These are phyloP conservation scores for Vitellaria paradoxa DNA, from an alignment of 179 eudicot genomes.

Conservation along the genomic window DNA sequence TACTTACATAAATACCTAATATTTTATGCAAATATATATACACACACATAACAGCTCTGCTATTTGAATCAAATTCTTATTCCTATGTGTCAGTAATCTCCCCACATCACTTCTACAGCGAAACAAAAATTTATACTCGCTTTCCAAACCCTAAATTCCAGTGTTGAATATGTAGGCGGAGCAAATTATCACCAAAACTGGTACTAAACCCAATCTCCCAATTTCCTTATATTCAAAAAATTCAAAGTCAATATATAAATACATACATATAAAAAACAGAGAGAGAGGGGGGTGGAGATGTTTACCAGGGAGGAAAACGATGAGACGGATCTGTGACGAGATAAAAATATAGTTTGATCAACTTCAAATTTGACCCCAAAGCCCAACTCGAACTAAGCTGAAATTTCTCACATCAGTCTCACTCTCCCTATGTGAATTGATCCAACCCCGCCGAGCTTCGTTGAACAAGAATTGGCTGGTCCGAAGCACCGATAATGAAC, in stretches of 20 bases:
- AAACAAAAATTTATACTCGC: not conserved
- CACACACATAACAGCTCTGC: not conserved
- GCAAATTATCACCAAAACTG: not conserved
- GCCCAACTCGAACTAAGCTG: not conserved
- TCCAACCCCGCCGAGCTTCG: not conserved
- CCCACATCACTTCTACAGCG: not conserved
- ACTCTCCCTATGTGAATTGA: not conserved
- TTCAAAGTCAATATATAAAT: not conserved
- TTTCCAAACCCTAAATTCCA: not conserved
- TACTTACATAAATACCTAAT: no score
- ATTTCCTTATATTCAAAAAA: not conserved
- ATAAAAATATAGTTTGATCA: not conserved
- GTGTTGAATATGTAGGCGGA: not conserved
- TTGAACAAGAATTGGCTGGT: not conserved
- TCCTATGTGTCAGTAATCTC: not conserved
- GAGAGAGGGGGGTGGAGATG: not conserved
- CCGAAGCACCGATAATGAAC: not conserved
- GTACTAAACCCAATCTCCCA: not conserved
- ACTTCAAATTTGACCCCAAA: not conserved
- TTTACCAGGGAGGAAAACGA: not conserved
- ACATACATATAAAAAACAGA: not conserved
- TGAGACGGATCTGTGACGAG: constrained; percentile 1
- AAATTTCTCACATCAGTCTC: not conserved
- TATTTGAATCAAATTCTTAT: not conserved
- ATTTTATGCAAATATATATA: no score